Evolutionary conservation across 2,329 filamentous ascomycete species (phyloP), one percentile per base, ranked within the genome.

Genomic region (Xylaria arbuscula): DNA sequence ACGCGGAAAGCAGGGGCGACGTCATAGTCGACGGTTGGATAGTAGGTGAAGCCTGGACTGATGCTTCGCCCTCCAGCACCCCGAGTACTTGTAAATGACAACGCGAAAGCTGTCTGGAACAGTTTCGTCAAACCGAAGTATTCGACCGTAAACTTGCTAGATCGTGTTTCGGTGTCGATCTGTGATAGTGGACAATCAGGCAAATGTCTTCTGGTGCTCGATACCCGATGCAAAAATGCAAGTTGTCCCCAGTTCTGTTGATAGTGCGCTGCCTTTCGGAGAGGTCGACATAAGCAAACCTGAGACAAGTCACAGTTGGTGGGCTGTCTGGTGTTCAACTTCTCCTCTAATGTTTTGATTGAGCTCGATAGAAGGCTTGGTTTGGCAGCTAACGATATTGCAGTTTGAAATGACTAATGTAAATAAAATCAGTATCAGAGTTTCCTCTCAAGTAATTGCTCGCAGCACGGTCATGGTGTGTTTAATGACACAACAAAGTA

Each of bases 21-120:
- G 0, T 9, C 1, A n/a, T 15, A 6, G 8, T 68, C 45, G 11
- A 72, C 58, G 17, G 59, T 47, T 8, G 68, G 68, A 15, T 70
- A 70, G 24, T 72, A 70, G 5, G 62, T 34, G 11, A 72, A 68
- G 19, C 6, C 42, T n/a, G 64, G 62, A 9, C 58, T 24, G 40
- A 72, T 51, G 38, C 64, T 72, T 36, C 32, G 45, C 17, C 62
- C 64, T 48, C 70, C 70, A 5, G 64, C 68, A 13, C 70, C 64
- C 2, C n/a, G 32, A 11, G 9, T 58, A 47, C 24, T 36, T 2
- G 17, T 2, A 5, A 70, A 64, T 54, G 68, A 70, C 1, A 68
- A 5, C n/a, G 28, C 50, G 15, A 72, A 36, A 8, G 70, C 58
- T 4, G 7, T 62, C 13, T 63, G n/a, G 13, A 61, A 11, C 15